Evolutionary conservation across 2,329 filamentous ascomycete genomes (phyloP), one percentile per base, ranked within the genome.

Genomic region (Exophiala lecanii-corni): DNA sequence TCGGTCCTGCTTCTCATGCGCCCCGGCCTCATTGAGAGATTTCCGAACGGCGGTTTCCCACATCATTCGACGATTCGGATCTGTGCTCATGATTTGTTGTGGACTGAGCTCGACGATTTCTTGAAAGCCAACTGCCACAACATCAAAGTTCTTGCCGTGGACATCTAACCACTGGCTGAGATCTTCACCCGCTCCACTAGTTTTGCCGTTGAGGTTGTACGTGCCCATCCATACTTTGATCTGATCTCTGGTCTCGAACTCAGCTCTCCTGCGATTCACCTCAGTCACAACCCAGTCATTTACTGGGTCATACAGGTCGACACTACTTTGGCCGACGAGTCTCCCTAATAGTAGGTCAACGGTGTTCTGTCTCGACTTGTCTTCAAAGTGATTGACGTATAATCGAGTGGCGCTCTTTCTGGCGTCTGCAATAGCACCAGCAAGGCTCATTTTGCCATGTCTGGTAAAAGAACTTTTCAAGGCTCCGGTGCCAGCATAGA

Each of bases 41-140:
- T 72, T 73, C 53, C 83, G 82, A 17, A 97, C 89, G 3, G 86
- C 82, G 40, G 75, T 69, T 62, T 98, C 92, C 92, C 92, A 98
- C 15, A 82, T 70, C 51, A 88, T 82, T 53, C 91, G 86, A 41
- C 86, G 78, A 2, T 82, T 80, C 1, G 92, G 92, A 61, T 98
- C 91, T 47, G 89, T 97, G 53, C 94, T 95, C 89, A 98, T 96
- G 59, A 98, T 97, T 59, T 98, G 92, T 62, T 97, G 91, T 12
- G 94, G 92, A 56, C 88, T 96, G 35, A 98, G 71, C 59, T 95
- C 87, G n/a, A 98, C 92, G 50, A 98, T 97, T 64, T 98, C 92
- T 61, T 98, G 92, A 57, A 98, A 97, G 0, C 88, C 92, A 12
- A 96, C 82, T 5, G 85, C 89, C 39, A 94, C 81, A 26, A 98